These are phyloP conservation scores for Lasiodiplodia theobromae DNA, from an alignment of 2,329 filamentous ascomycete genomes.

Conservation along the genomic window DNA sequence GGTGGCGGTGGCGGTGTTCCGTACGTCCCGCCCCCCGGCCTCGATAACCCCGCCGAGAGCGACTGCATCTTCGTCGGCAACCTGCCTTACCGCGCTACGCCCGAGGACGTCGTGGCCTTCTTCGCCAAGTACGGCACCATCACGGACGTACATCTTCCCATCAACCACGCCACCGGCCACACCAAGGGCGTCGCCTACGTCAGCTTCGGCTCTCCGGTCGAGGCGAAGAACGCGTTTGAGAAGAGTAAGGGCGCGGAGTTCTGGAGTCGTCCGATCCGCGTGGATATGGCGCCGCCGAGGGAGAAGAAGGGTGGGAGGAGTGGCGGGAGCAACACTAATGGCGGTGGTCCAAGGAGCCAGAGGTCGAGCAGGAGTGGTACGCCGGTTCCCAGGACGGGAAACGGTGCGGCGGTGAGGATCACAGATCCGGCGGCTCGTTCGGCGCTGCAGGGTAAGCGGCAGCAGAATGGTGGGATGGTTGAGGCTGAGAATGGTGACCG, in stretches of 20 bases:
- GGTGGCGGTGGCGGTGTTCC: no score
- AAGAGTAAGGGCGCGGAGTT: constrained; percentile 6
- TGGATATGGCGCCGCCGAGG: neutral
- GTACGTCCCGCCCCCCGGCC: neutral
- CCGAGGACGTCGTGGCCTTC: constrained; percentile 14
- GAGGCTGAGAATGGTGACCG: neutral
- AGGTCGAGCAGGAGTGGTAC: constrained; percentile 5
- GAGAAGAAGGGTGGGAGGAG: constrained; percentile 20
- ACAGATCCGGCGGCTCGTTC: neutral
- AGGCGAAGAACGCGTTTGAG: neutral
- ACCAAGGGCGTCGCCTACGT: constrained; percentile 18
- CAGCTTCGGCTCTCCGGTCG: neutral
- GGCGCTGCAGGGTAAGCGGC: neutral
- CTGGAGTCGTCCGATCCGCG: constrained; percentile 14
- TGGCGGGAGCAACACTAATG: neutral
- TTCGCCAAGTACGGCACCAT: constrained; percentile 13
- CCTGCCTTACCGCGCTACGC: constrained; percentile 12
- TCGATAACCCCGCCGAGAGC: neutral
- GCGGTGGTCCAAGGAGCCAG: neutral
- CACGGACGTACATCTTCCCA: constrained; percentile 15
- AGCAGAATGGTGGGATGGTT: neutral
- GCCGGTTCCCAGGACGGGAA: neutral
- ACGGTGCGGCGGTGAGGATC: neutral
- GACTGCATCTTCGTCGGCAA: constrained; percentile 27
- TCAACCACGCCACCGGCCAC: neutral